Conservation (phyloP, 139 green algal species). For the Micromonas commoda region DNA sequence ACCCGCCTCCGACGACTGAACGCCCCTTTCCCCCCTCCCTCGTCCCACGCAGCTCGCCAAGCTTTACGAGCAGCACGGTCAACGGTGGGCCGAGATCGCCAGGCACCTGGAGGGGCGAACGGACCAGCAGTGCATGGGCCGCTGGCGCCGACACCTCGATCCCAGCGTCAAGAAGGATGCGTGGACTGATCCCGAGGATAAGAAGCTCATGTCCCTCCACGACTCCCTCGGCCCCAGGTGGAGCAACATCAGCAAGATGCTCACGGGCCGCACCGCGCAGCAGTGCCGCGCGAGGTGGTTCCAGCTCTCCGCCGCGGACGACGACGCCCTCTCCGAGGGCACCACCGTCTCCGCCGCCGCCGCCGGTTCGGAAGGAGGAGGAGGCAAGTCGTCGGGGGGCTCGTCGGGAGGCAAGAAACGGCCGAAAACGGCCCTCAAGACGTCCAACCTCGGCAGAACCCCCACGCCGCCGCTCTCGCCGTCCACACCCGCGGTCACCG, state of each 20-base stretch:
- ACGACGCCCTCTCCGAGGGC: neutral
- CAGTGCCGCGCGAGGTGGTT: slow-evolving; percentile 79
- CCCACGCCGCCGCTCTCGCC: neutral
- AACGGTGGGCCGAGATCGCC: slow-evolving; percentile 67
- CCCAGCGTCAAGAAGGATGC: slow-evolving; percentile 56
- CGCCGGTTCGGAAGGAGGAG: too few species aligned
- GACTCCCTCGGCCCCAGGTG: slow-evolving; percentile 58
- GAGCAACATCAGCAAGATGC: slow-evolving; percentile 61
- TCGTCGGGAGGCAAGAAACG: too few species aligned
- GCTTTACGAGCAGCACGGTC: slow-evolving; percentile 43
- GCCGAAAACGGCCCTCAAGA: too few species aligned
- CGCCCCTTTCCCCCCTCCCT: neutral
- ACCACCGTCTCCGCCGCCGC: neutral
- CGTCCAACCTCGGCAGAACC: too few species aligned
- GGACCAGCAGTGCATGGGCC: slow-evolving; percentile 87
- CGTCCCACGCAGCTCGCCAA: neutral
- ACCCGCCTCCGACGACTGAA: neutral
- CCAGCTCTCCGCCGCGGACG: slow-evolving; percentile 38
- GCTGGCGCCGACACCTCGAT: slow-evolving; percentile 75
- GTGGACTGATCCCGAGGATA: slow-evolving; percentile 61
- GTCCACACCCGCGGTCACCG: neutral
- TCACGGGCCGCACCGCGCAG: slow-evolving; percentile 68
- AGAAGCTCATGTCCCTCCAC: slow-evolving; percentile 25
- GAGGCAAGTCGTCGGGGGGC: too few species aligned
- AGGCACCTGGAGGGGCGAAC: slow-evolving; percentile 57